phyloP scores from a whole-genome alignment of 1,139 yeast species.

The Candida mesenterica region DNA sequence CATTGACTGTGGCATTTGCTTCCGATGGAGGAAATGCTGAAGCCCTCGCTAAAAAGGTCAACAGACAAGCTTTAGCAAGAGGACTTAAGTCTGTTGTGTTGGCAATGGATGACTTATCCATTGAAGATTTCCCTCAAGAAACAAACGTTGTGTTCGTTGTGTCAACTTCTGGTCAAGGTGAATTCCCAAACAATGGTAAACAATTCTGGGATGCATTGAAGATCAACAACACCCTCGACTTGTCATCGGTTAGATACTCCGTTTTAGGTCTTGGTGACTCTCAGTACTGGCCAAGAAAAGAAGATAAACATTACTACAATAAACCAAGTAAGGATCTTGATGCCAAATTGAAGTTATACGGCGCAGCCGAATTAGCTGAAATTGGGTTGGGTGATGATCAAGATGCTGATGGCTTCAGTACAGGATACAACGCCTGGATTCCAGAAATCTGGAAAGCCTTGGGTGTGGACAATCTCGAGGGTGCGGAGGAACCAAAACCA shows the following conservation, averaged over 20 bases:
- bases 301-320: conserved; percentile 90
- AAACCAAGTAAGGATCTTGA: conserved; percentile 82
- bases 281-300: conserved; percentile 95
- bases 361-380: conserved; percentile 70
- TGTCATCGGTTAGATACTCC: conserved; percentile 65
- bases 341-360: conserved; percentile 62
- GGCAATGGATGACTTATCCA: conserved; percentile 81
- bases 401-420: conserved; percentile 92
- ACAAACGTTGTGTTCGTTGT: conserved; percentile 79
- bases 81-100: conserved; percentile 77
- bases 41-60: conserved; percentile 74
- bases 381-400: conserved; percentile 95
- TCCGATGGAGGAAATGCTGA: conserved; percentile 97
- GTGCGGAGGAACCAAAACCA: conserved; percentile 94
- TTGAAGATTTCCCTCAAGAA: conserved; percentile 79
- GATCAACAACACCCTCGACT: conserved; percentile 66
- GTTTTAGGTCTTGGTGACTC: conserved; percentile 95
- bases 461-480: conserved; percentile 81
- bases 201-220: conserved; percentile 85
- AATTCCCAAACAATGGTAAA: conserved; percentile 93
- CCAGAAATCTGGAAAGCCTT: conserved; percentile 81
- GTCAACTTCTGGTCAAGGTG: conserved; percentile 98
- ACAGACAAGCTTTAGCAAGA: conserved; percentile 80
- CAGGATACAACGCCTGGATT: conserved; percentile 89
- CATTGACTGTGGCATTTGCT: conserved; percentile 84